Percentiles rank a stretch among this genome's conserved stretches.
These are phyloP conservation scores for Spinacia oleracea DNA, from an alignment of 179 eudicot species.

Conservation along the genomic window DNA sequence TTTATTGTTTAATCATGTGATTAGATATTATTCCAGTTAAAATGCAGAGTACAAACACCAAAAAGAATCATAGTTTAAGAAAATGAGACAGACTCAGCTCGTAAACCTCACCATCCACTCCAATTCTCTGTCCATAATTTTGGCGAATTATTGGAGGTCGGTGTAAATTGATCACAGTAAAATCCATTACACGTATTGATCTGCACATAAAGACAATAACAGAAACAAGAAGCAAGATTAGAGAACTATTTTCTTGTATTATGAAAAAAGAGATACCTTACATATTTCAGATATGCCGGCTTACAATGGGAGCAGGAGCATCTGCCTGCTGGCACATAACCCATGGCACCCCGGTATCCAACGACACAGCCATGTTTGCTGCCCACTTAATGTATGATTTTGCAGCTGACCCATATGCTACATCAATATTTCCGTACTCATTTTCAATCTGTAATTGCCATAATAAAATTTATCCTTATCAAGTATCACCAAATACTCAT, in stretches of 20 bases:
- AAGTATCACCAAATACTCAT: neutral
- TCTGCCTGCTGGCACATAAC: constrained; percentile 93
- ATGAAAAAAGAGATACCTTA: neutral
- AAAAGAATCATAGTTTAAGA: neutral
- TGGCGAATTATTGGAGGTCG: constrained; percentile 62
- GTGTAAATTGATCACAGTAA: constrained; percentile 76
- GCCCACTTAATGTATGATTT: constrained; percentile 87
- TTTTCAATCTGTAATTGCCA: constrained; percentile 69
- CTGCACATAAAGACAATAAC: constrained; percentile 35
- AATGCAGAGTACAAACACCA: neutral
- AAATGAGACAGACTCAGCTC: neutral
- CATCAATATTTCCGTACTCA: constrained; percentile 82
- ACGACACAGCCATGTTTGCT: constrained; percentile 86
- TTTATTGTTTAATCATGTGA: neutral
- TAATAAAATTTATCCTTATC: neutral
- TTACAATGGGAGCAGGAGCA: constrained; percentile 88
- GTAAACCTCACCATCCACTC: constrained; percentile 66
- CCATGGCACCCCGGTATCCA: constrained; percentile 99
- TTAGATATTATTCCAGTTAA: neutral
- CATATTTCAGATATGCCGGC: constrained; percentile 19
- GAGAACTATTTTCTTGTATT: neutral
- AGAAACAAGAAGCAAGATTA: neutral
- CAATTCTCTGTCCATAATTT: constrained; percentile 86
- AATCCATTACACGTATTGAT: constrained; percentile 84
- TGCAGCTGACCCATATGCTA: constrained; percentile 56